phyloP scores from a whole-genome alignment of 805 yeast genomes.

The Saturnispora sekii region DNA sequence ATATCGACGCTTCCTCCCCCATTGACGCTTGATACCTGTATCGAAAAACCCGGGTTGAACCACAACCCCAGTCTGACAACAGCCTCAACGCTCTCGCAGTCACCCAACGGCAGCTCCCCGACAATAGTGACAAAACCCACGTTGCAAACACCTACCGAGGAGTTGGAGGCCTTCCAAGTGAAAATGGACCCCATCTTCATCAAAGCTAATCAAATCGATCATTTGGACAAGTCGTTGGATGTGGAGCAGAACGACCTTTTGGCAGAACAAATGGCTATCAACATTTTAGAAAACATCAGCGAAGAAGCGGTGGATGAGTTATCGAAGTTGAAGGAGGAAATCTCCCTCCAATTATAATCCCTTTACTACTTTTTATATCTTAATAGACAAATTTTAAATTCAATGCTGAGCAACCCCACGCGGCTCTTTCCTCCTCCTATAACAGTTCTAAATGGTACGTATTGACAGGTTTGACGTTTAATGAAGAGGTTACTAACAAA shows the following conservation, averaged over 20 bases:
- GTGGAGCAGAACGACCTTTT: conserved; percentile 21
- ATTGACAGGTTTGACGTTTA: neutral
- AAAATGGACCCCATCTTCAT: conserved; percentile 20
- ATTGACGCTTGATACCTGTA: conserved; percentile 1
- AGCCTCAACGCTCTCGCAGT: conserved; percentile 2
- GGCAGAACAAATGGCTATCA: conserved; percentile 28
- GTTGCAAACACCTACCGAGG: neutral
- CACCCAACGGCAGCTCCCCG: neutral
- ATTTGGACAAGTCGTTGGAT: conserved; percentile 21
- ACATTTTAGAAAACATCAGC: conserved; percentile 22
- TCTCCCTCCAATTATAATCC: conserved; percentile 13
- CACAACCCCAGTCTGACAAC: conserved; percentile 5
- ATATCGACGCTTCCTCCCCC: neutral
- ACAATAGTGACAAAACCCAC: neutral
- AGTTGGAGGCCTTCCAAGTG: neutral
- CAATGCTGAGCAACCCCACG: too few relatives aligned
- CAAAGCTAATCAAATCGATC: conserved; percentile 26
- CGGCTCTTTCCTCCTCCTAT: neutral
- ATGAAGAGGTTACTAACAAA: conserved; percentile 2
- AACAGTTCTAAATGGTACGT: conserved; percentile 6
- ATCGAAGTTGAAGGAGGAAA: conserved; percentile 23
- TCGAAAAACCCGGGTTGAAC: conserved; percentile 8
- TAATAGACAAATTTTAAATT: too few relatives aligned
- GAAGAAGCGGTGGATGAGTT: conserved; percentile 26
- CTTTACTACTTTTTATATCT: too few relatives aligned